Evolutionary conservation across 169 alveolate species (phyloP).

Genomic region (Eimeria sp.): DNA sequence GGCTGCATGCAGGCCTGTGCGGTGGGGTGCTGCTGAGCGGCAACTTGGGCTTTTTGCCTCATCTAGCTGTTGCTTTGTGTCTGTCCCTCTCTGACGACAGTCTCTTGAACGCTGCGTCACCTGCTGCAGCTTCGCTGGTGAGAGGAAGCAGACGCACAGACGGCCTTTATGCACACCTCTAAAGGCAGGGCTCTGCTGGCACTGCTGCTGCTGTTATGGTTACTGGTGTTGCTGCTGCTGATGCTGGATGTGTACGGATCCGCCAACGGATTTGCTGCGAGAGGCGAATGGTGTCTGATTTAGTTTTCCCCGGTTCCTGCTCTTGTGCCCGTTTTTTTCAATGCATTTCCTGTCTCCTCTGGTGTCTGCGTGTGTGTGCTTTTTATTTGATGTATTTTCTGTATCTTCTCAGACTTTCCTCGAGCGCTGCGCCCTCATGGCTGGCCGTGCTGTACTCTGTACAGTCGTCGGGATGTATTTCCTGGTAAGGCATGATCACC

Average conservation of each 20-base stretch:
- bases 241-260: not conserved
- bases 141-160: not conserved
- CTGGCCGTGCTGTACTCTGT: not conserved
- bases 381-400: not conserved
- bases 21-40: slow-evolving; percentile 21
- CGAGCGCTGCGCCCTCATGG: slow-evolving; percentile 27
- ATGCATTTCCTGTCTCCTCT: not conserved
- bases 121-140: not conserved
- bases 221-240: slow-evolving; percentile 17
- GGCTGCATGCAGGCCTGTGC: not conserved
- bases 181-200: not conserved
- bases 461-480: not conserved
- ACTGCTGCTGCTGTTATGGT: not conserved
- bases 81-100: not conserved
- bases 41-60: slow-evolving; percentile 65
- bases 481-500: not conserved
- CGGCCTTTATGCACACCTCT: no score
- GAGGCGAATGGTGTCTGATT: no score
- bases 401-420: slow-evolving; percentile 17
- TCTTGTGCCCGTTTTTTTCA: not conserved
- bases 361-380: not conserved
- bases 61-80: slow-evolving; percentile 47
- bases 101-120: not conserved
- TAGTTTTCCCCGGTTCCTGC: not conserved
- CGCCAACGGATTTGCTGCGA: no score